Evolutionary conservation across 2,329 filamentous ascomycete species (phyloP).

Genomic region (Plectosphaerella plurivora): DNA sequence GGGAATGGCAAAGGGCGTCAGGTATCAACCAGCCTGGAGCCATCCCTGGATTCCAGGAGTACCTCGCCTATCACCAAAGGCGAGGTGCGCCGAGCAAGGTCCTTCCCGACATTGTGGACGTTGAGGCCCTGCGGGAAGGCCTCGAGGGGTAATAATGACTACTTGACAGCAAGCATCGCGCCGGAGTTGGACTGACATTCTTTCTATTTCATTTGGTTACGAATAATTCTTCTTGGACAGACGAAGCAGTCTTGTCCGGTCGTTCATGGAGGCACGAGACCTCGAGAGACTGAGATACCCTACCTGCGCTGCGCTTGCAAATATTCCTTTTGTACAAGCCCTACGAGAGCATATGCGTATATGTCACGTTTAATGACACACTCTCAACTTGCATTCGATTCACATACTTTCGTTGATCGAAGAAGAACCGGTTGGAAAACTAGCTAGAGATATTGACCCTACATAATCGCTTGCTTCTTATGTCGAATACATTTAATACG

Average conservation of each 20-base stretch:
- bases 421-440: too few relatives aligned
- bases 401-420: too few relatives aligned
- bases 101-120: conserved; percentile 53
- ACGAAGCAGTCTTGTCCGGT: not conserved
- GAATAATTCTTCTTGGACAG: not conserved
- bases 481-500: conserved; percentile 18
- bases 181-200: not conserved
- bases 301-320: not conserved
- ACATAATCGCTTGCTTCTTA: too few relatives aligned
- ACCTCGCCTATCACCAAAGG: conserved; percentile 44
- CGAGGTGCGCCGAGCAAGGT: conserved; percentile 52
- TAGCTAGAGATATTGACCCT: too few relatives aligned
- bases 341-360: not conserved
- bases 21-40: conserved; percentile 77
- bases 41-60: conserved; percentile 66
- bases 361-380: too few relatives aligned
- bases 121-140: conserved; percentile 55
- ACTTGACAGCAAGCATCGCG: not conserved
- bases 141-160: conserved; percentile 31
- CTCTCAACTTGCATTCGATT: too few relatives aligned
- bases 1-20: conserved; percentile 46
- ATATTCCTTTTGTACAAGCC: not conserved
- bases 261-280: not conserved
- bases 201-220: not conserved
- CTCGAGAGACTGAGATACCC: not conserved